phyloP scores from a whole-genome alignment of 257 asterid genomes.

The Eucommia ulmoides region DNA sequence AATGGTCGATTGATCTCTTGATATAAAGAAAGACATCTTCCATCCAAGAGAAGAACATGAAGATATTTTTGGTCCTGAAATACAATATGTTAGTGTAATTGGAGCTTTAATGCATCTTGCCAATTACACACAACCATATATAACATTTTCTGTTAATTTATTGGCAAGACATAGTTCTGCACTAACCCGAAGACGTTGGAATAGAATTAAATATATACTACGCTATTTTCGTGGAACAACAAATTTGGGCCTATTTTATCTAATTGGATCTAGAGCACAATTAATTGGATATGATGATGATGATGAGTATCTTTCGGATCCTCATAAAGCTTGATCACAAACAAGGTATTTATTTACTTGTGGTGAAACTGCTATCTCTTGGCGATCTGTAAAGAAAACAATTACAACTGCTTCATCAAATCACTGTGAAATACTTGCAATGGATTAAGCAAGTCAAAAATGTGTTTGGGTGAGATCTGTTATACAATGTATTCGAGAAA shows the following conservation, averaged over 20 bases:
- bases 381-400: neutral
- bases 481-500: neutral
- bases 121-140: neutral
- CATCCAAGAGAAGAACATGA: neutral
- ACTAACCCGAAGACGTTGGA: neutral
- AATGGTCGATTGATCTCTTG: neutral
- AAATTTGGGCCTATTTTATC: neutral
- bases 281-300: neutral
- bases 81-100: neutral
- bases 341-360: neutral
- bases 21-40: too few relatives aligned
- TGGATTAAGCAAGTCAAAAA: neutral
- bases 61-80: neutral
- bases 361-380: neutral
- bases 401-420: neutral
- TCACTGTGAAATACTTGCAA: neutral
- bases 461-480: neutral
- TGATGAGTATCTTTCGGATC: neutral
- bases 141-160: neutral
- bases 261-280: too few relatives aligned
- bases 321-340: neutral
- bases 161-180: neutral
- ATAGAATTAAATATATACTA: neutral
- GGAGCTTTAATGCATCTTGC: too few relatives aligned
- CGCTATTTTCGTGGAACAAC: neutral